phyloP scores from a whole-genome alignment of 352 stramenopile genomes.

The Phytophthora europaea region DNA sequence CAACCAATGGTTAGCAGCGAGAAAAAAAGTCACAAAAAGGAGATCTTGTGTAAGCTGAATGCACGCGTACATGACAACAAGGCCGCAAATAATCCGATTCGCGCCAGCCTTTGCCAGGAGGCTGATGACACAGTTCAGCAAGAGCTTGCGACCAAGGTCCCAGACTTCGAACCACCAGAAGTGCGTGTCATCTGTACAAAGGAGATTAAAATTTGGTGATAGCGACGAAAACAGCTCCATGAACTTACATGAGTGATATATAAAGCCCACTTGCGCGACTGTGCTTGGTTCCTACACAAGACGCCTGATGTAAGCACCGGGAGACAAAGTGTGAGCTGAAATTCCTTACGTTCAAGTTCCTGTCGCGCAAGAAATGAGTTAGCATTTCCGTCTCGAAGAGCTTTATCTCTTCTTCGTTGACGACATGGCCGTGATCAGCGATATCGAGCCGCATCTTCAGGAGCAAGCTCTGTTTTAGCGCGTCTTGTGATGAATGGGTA shows the following conservation, averaged over 20 bases:
- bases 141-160: conserved; percentile 78
- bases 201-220: background rate
- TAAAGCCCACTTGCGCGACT: conserved; percentile 81
- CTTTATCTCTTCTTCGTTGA: conserved; percentile 58
- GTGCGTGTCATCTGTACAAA: conserved; percentile 49
- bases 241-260: conserved; percentile 78
- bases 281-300: conserved; percentile 69
- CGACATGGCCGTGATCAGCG: conserved; percentile 43
- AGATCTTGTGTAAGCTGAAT: background rate
- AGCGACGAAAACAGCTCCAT: background rate
- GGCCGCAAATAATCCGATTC: conserved; percentile 74
- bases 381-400: conserved; percentile 66
- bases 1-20: background rate
- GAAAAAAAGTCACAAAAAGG: background rate
- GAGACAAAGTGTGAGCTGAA: background rate
- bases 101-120: conserved; percentile 69
- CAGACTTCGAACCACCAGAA: conserved; percentile 89
- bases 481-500: conserved; percentile 41
- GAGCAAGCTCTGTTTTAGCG: conserved; percentile 58
- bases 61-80: conserved; percentile 71
- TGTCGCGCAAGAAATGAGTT: conserved; percentile 62
- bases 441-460: conserved; percentile 63
- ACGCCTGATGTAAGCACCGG: background rate
- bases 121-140: conserved; percentile 74
- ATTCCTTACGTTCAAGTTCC: conserved; percentile 53